Base-by-base conservation (phyloP, 176 grass and related monocot species). In the Phoenix dactylifera region DNA sequence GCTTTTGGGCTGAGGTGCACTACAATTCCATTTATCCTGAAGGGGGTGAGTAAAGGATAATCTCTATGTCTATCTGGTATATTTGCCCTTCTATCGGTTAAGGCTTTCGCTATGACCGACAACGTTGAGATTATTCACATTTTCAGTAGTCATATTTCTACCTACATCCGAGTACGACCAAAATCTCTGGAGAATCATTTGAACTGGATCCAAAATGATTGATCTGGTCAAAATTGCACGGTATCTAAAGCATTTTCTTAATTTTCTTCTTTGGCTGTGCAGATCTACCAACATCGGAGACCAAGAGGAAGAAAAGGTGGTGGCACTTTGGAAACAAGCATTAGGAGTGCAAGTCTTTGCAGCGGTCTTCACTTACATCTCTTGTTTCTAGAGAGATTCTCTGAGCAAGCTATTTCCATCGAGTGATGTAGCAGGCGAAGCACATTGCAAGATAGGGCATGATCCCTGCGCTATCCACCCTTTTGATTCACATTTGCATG, bases 1-100 rank as follows among this genome's bases (percentile, higher is more conserved):
- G 85, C 63, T 83, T 83, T 61, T 88, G 85, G 85, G 80, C 85
- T 55, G 85, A 88, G 76, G 85, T 88, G 49, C 80, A 83, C 49
- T 88, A 88, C 76, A 88, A 88, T 56, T 83, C 85, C 7, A 88
- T 83, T 55, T 83, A 83, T 64, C 72, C 80, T 50, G 68, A 77
- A 83, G 80, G 65, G 58, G 85, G 80, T 83, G 54, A 76, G 66
- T 52, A 56, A 35, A 49, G 62, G 22, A 30, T 50, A 26, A 24
- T 22, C 22, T 54, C 35, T 12, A 30, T 28, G 28, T 30, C 28
- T 44, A 44, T 12, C 35, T 44, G 35, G 9, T 44, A 14, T 10
- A 44, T 12, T 14, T 44, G 35, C 35, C 35, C 10, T 12, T 44
- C 9, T 44, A 44, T 12, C 7, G 12, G 1, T 44, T 12, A 3